Conservation (phyloP, 108 stramenopile genomes). For the Pseudonitzschia pungens region DNA sequence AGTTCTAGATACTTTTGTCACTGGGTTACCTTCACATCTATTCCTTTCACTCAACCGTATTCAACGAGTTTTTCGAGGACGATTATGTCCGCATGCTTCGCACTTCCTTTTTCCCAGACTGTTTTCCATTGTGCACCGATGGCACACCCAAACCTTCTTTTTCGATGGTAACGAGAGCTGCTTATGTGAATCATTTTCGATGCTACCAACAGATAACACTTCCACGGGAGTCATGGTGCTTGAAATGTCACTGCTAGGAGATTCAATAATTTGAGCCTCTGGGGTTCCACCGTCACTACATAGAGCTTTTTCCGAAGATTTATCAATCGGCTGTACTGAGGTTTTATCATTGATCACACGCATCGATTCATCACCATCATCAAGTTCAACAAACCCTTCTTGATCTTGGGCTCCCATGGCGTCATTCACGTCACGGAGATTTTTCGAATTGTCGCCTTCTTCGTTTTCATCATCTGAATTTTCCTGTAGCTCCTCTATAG, state of each 20-base stretch:
- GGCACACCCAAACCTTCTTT: conserved; percentile 43
- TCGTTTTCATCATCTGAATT: conserved; percentile 22
- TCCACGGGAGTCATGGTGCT: not conserved
- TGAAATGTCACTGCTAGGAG: not conserved
- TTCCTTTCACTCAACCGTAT: not conserved
- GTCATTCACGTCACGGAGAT: conserved; percentile 16
- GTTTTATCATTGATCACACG: not conserved
- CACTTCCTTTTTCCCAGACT: conserved; percentile 46
- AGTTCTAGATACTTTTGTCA: too few species aligned
- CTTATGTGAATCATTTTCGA: not conserved
- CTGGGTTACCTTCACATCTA: not conserved
- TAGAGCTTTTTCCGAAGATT: not conserved
- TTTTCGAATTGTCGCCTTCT: conserved; percentile 2
- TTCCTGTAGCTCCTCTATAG: conserved; percentile 30
- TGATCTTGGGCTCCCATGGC: conserved; percentile 11
- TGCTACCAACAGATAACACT: not conserved
- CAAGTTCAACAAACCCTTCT: conserved; percentile 15
- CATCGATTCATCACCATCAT: not conserved
- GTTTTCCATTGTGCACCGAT: conserved; percentile 56
- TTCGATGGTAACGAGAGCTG: not conserved
- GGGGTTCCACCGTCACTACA: not conserved
- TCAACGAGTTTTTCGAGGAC: not conserved
- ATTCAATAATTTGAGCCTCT: not conserved
- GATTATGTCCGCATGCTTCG: conserved; percentile 33
- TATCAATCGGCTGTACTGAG: not conserved